A percentile compares a stretch with the other conserved stretches of the same genome.
phyloP scores from a whole-genome alignment of 2,329 filamentous ascomycete species.

The Trichoderma sp. region DNA sequence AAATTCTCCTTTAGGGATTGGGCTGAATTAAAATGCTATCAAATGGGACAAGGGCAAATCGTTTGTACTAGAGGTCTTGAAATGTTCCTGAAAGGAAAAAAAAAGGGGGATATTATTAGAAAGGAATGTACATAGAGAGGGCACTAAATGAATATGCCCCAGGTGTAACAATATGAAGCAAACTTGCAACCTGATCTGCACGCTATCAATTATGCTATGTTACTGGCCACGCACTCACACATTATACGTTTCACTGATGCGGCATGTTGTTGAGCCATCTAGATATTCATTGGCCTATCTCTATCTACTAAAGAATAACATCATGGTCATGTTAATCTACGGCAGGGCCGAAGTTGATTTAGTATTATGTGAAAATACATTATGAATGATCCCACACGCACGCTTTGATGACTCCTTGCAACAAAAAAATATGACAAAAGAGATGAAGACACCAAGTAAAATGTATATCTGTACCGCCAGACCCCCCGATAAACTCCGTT shows the following conservation, averaged over 20 bases:
- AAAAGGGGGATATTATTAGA: not conserved
- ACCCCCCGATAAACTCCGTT: constrained; percentile 18
- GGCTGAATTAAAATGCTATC: not conserved
- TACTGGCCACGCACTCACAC: not conserved
- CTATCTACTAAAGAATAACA: constrained; percentile 6
- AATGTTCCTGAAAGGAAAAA: not conserved
- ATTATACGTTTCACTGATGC: not conserved
- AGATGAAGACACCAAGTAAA: constrained; percentile 2
- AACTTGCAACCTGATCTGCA: not conserved
- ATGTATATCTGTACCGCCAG: constrained; percentile 8
- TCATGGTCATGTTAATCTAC: not conserved
- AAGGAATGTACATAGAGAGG: not conserved
- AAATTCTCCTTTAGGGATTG: not conserved
- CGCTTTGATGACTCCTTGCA: not conserved
- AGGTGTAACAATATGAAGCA: not conserved
- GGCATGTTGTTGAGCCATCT: not conserved
- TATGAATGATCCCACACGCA: constrained; percentile 1
- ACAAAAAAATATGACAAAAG: not conserved
- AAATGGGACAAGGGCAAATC: not conserved
- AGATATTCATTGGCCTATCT: constrained; percentile 9
- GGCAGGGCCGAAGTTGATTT: constrained; percentile 1
- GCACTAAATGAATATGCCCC: not conserved
- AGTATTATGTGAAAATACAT: not conserved
- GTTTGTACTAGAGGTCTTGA: not conserved
- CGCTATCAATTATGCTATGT: not conserved